phyloP scores from a whole-genome alignment of 495 filamentous ascomycete species.

The Aspergillus sclerotioniger region DNA sequence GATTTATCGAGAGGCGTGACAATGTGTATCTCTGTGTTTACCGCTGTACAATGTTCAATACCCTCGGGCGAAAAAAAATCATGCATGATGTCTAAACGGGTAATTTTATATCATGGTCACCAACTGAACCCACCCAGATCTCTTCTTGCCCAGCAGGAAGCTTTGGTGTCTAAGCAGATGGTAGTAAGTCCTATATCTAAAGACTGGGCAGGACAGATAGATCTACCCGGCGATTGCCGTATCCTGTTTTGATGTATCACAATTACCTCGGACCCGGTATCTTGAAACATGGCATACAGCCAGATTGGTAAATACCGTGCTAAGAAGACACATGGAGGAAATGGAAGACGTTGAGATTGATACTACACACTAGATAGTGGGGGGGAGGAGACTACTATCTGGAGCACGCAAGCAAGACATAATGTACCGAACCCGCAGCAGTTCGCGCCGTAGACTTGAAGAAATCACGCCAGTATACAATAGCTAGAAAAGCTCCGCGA shows the following conservation, averaged over 20 bases:
- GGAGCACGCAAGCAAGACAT: background rate
- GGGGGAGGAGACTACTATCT: background rate
- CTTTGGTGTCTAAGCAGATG: too few species aligned
- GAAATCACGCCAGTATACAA: slow-evolving; percentile 2
- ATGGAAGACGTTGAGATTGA: background rate
- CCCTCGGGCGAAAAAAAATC: slow-evolving; percentile 38
- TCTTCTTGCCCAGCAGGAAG: too few species aligned
- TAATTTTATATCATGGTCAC: slow-evolving; percentile 17
- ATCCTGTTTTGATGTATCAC: too few species aligned
- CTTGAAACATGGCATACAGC: too few species aligned
- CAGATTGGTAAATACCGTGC: too few species aligned
- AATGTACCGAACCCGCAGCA: background rate
- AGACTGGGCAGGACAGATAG: too few species aligned
- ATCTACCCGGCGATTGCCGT: too few species aligned
- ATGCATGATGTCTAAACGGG: slow-evolving; percentile 28
- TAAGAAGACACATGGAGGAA: too few species aligned
- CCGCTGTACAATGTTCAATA: slow-evolving; percentile 48
- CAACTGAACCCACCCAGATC: background rate
- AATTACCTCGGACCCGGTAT: too few species aligned
- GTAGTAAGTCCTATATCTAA: too few species aligned
- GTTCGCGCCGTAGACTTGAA: background rate
- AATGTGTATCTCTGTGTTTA: slow-evolving; percentile 32
- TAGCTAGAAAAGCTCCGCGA: slow-evolving; percentile 22
- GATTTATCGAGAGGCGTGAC: slow-evolving; percentile 30
- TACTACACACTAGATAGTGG: background rate